phyloP scores from a whole-genome alignment of 768 basidiomycete genomes.

The Auriculariales sp. region DNA sequence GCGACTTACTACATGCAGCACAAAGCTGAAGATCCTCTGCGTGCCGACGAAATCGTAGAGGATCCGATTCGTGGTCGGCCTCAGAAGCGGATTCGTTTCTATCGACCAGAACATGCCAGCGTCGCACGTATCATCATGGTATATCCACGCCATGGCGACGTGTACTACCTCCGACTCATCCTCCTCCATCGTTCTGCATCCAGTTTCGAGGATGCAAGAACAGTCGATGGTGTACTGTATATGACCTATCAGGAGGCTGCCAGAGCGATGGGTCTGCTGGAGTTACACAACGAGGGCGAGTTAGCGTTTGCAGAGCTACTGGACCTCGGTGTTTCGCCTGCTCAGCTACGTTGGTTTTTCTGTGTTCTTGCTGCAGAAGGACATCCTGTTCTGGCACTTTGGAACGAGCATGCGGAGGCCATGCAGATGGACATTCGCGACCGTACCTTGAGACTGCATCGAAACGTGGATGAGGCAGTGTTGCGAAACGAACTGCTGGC shows the following conservation, averaged over 20 bases:
- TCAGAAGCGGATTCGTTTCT: not conserved
- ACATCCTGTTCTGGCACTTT: constrained; percentile 11
- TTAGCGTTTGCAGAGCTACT: constrained; percentile 23
- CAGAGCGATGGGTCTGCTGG: constrained; percentile 12
- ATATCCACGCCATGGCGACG: constrained; percentile 17
- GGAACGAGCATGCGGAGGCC: constrained; percentile 14
- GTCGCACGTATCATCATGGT: not conserved
- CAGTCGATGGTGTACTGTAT: constrained; percentile 8
- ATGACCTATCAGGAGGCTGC: constrained; percentile 14
- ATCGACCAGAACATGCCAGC: not conserved
- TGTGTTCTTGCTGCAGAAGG: constrained; percentile 21
- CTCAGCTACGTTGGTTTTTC: constrained; percentile 26
- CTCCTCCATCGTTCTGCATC: constrained; percentile 10
- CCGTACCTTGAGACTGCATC: constrained; percentile 2
- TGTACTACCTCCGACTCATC: constrained; percentile 19
- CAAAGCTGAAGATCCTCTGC: not conserved
- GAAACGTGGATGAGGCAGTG: constrained; percentile 11
- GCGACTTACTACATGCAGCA: not conserved
- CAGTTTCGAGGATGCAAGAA: constrained; percentile 13
- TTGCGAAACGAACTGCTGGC: not conserved
- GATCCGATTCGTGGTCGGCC: not conserved
- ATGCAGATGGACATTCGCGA: constrained; percentile 13
- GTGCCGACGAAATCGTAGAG: not conserved
- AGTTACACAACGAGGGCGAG: constrained; percentile 13
- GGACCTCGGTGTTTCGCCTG: constrained; percentile 16